These are phyloP conservation scores for Kluyveromyces wickerhamii DNA, from an alignment of 805 yeast species.

Conservation along the genomic window DNA sequence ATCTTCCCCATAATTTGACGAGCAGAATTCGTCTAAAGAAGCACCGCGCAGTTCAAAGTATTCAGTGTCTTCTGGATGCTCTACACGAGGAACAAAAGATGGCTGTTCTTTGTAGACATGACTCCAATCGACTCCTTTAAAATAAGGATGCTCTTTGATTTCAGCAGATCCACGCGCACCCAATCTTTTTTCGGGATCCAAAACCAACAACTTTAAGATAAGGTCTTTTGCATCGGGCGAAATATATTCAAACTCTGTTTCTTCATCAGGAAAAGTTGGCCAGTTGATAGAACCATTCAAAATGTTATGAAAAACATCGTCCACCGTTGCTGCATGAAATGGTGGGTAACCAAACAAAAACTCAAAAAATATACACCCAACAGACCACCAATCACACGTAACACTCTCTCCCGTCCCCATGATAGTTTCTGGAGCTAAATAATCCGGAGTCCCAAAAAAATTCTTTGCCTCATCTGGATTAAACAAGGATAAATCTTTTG, in stretches of 20 bases:
- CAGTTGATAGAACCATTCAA: conserved; percentile 67
- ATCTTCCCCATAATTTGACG: conserved; percentile 9
- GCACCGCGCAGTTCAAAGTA: conserved; percentile 93
- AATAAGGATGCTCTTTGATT: conserved; percentile 72
- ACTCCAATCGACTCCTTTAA: conserved; percentile 67
- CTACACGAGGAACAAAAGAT: conserved; percentile 72
- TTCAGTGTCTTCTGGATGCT: conserved; percentile 80
- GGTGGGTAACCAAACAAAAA: conserved; percentile 92
- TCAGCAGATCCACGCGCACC: conserved; percentile 78
- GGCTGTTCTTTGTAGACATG: conserved; percentile 61
- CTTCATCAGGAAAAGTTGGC: conserved; percentile 57
- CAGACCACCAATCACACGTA: conserved; percentile 82
- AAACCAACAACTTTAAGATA: conserved; percentile 50
- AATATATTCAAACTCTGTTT: conserved; percentile 46
- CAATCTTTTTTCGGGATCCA: conserved; percentile 59
- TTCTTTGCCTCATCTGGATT: conserved; percentile 57
- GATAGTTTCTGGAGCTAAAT: conserved; percentile 94
- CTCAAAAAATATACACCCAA: conserved; percentile 92
- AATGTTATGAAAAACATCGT: conserved; percentile 75
- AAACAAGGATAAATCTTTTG: conserved; percentile 50
- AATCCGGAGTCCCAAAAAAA: conserved; percentile 97
- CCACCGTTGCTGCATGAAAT: conserved; percentile 76
- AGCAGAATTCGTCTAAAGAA: conserved; percentile 37
- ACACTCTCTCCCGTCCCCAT: conserved; percentile 75
- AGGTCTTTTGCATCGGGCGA: conserved; percentile 67